Conservation (phyloP, 352 stramenopile genomes). For the Phytopythium helicoides region DNA sequence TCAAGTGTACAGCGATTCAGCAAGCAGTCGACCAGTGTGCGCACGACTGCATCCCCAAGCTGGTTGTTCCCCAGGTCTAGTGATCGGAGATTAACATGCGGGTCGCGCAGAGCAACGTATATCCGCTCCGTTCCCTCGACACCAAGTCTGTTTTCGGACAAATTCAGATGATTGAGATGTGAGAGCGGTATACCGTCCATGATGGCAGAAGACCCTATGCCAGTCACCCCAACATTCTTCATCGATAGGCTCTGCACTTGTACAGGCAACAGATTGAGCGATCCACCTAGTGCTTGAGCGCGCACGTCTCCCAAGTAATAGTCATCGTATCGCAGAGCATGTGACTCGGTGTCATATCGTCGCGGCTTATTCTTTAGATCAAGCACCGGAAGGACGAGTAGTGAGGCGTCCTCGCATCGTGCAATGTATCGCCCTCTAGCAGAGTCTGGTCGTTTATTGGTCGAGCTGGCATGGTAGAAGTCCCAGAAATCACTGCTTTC, state of each 20-base stretch:
- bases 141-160: slow-evolving; percentile 64
- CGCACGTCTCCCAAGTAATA: slow-evolving; percentile 76
- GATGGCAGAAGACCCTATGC: slow-evolving; percentile 49
- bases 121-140: slow-evolving; percentile 51
- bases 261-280: slow-evolving; percentile 54
- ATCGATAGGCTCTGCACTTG: slow-evolving; percentile 61
- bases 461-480: slow-evolving; percentile 48
- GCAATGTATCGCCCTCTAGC: slow-evolving; percentile 59
- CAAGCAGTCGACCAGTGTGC: slow-evolving; percentile 53
- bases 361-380: slow-evolving; percentile 42
- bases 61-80: slow-evolving; percentile 73
- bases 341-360: slow-evolving; percentile 38
- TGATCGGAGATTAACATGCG: slow-evolving; percentile 55
- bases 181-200: slow-evolving; percentile 48
- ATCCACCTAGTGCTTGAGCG: slow-evolving; percentile 54
- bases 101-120: slow-evolving; percentile 49
- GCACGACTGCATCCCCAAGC: slow-evolving; percentile 60
- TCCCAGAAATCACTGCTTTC: slow-evolving; percentile 46
- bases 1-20: slow-evolving; percentile 69
- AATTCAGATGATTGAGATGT: slow-evolving; percentile 57
- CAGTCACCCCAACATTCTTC: slow-evolving; percentile 69
- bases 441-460: slow-evolving; percentile 40
- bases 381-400: slow-evolving; percentile 67
- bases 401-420: slow-evolving; percentile 47
- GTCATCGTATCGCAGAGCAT: slow-evolving; percentile 59